phyloP scores from a whole-genome alignment of 805 yeast species.

The Metschnikowia similis region DNA sequence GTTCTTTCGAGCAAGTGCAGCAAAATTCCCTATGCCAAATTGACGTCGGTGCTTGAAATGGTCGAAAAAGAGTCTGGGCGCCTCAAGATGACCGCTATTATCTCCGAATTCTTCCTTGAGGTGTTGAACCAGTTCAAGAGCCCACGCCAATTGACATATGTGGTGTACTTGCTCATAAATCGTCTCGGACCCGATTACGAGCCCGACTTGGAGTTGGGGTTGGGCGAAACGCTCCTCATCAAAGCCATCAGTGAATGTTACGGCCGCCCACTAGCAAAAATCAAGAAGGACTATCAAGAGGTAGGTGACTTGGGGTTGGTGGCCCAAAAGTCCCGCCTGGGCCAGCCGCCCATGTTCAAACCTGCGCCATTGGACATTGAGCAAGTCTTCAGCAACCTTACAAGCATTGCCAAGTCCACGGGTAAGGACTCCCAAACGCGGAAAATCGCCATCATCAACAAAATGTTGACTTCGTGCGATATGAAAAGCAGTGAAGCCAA shows the following conservation, averaged over 20 bases:
- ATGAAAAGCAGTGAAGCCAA: conserved; percentile 74
- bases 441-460: conserved; percentile 75
- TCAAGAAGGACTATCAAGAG: conserved; percentile 70
- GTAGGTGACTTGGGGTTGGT: conserved; percentile 89
- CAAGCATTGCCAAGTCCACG: conserved; percentile 68
- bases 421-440: conserved; percentile 80
- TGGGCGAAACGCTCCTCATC: conserved; percentile 84
- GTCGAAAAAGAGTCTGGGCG: conserved; percentile 81
- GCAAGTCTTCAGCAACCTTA: conserved; percentile 68
- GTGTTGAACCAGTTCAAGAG: conserved; percentile 45
- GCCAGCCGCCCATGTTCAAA: conserved; percentile 90
- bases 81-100: conserved; percentile 70
- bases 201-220: conserved; percentile 81
- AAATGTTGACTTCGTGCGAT: conserved; percentile 79
- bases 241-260: conserved; percentile 89
- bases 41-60: conserved; percentile 66
- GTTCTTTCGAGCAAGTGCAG: conserved; percentile 5
- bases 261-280: conserved; percentile 68
- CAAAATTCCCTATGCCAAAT: conserved; percentile 32
- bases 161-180: conserved; percentile 83
- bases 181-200: conserved; percentile 94
- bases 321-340: conserved; percentile 77
- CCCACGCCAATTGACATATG: conserved; percentile 53
- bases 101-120: conserved; percentile 67
- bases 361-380: conserved; percentile 76